A percentile compares a stretch with the other conserved stretches of the same genome.
Evolutionary conservation across 2,329 filamentous ascomycete genomes (phyloP).

Genomic region (Diaporthe sp.): DNA sequence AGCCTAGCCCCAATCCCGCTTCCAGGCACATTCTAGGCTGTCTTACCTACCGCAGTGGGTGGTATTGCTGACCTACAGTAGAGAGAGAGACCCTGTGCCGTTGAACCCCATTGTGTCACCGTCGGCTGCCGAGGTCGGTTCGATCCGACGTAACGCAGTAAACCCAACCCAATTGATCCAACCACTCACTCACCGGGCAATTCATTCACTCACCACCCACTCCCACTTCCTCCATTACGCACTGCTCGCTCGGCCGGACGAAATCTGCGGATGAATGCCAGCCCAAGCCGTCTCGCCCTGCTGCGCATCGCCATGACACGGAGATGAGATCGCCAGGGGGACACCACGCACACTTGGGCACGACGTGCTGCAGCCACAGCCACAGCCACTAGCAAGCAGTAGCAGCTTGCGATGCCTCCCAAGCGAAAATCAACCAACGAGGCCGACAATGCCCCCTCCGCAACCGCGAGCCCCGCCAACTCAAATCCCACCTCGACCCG

Average conservation of each 20-base stretch:
- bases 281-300: background rate
- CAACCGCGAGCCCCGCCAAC: conserved; percentile 36
- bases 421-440: conserved; percentile 54
- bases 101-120: background rate
- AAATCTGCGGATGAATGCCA: conserved; percentile 21
- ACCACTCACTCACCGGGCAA: background rate
- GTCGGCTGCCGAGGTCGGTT: conserved; percentile 18
- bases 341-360: conserved; percentile 43
- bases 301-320: conserved; percentile 10
- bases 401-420: conserved; percentile 52
- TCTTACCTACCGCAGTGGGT: too few relatives aligned
- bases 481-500: conserved; percentile 37
- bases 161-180: conserved; percentile 9
- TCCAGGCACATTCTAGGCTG: background rate
- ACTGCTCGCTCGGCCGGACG: background rate
- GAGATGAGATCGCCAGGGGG: conserved; percentile 34
- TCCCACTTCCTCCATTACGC: background rate
- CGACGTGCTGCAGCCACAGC: conserved; percentile 48
- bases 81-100: background rate
- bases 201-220: background rate
- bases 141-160: background rate
- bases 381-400: conserved; percentile 37
- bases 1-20: conserved; percentile 8
- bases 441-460: conserved; percentile 40
- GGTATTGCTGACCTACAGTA: background rate